Percentiles rank a stretch among this genome's conserved stretches.
These are phyloP conservation scores for Aspergillus transmontanensis DNA, from an alignment of 2,329 filamentous ascomycete genomes.

Conservation along the genomic window DNA sequence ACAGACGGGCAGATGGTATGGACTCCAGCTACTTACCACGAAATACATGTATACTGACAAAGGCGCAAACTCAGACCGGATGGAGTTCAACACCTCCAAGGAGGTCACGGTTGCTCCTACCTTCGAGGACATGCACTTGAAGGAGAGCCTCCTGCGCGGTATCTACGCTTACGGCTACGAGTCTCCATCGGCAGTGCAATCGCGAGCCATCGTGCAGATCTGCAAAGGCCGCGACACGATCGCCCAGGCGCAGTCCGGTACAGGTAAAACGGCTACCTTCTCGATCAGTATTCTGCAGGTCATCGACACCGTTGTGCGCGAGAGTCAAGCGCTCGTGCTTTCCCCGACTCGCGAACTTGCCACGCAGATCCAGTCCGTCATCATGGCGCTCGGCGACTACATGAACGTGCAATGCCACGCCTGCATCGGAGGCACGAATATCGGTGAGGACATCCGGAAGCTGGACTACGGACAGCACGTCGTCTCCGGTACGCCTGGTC, in stretches of 20 bases:
- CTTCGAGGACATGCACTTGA: conserved; percentile 94
- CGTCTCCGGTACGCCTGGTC: conserved; percentile 94
- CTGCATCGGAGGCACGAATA: conserved; percentile 96
- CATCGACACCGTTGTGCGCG: conserved; percentile 88
- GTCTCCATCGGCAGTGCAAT: conserved; percentile 95
- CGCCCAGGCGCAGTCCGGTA: conserved; percentile 95
- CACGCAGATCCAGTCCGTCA: conserved; percentile 96
- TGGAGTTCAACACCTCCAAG: conserved; percentile 98
- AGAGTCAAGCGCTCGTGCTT: conserved; percentile 91
- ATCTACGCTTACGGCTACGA: conserved; percentile 99
- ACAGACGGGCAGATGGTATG: conserved; percentile 78
- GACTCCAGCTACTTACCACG: background rate
- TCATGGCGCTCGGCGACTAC: conserved; percentile 99
- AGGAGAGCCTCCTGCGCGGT: conserved; percentile 93
- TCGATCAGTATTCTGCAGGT: conserved; percentile 95
- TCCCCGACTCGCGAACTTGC: conserved; percentile 96
- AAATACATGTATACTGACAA: conserved; percentile 27
- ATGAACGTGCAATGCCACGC: conserved; percentile 99
- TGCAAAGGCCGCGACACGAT: conserved; percentile 99
- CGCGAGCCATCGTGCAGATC: conserved; percentile 95
- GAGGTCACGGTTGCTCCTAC: conserved; percentile 92
- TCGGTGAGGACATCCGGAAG: conserved; percentile 96
- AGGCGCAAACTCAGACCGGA: conserved; percentile 64
- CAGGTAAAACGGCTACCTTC: conserved; percentile 95
- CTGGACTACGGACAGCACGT: conserved; percentile 98